A percentile compares a stretch with the other conserved stretches of the same genome.
Evolutionary conservation across 2,329 filamentous ascomycete genomes (phyloP).

Genomic region (Xylariaceae sp.): DNA sequence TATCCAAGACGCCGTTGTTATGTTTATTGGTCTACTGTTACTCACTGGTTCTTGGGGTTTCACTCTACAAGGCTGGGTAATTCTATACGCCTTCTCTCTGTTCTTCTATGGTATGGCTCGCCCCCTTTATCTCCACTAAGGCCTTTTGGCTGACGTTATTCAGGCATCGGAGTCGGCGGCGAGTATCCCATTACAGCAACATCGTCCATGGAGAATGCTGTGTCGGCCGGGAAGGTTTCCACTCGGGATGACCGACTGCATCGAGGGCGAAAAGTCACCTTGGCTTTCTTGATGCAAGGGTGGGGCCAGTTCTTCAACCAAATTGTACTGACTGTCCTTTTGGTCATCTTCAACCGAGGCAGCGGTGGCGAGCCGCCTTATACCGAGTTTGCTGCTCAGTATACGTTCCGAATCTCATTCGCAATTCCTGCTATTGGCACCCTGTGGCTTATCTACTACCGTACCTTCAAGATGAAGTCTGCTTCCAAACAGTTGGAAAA

Average conservation of each 20-base stretch:
- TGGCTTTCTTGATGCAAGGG: constrained; percentile 96
- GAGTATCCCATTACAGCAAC: constrained; percentile 98
- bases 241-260: constrained; percentile 93
- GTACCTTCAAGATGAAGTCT: constrained; percentile 91
- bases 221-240: constrained; percentile 84
- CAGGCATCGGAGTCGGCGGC: constrained; percentile 71
- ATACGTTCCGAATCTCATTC: constrained; percentile 91
- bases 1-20: constrained; percentile 93
- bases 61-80: constrained; percentile 90
- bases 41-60: constrained; percentile 89
- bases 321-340: constrained; percentile 81
- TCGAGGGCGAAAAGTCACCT: constrained; percentile 93
- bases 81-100: constrained; percentile 93
- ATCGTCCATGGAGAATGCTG: constrained; percentile 90
- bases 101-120: constrained; percentile 76
- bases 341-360: constrained; percentile 88
- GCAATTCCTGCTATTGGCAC: constrained; percentile 90
- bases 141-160: constrained; percentile 7
- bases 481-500: constrained; percentile 82
- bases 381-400: constrained; percentile 78
- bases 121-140: constrained; percentile 50
- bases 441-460: constrained; percentile 94
- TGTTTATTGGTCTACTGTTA: constrained; percentile 93
- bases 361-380: constrained; percentile 77
- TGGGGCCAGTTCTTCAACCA: constrained; percentile 98